phyloP scores from a whole-genome alignment of 2,329 filamentous ascomycete species.

The Pyrenophora graminea region DNA sequence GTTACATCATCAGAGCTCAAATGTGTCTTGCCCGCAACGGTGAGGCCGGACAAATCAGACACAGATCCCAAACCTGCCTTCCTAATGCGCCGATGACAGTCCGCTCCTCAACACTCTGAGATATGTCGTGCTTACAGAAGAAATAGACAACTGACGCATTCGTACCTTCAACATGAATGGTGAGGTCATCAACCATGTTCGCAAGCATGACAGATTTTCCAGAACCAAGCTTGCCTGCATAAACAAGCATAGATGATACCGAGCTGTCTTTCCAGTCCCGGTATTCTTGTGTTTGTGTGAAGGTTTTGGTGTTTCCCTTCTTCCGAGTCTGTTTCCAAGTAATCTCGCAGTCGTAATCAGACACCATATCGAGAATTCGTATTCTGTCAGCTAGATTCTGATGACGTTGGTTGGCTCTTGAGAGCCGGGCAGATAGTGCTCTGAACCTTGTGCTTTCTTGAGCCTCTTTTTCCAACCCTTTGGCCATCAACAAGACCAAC shows the following conservation, averaged over 20 bases:
- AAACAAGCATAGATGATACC: conserved; percentile 40
- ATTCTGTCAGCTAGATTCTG: too few relatives aligned
- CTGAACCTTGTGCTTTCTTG: conserved; percentile 34
- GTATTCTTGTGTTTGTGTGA: conserved; percentile 27
- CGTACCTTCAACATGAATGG: conserved; percentile 2
- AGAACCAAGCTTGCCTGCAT: conserved; percentile 49
- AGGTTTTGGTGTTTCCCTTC: conserved; percentile 41
- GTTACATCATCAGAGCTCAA: too few relatives aligned
- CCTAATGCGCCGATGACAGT: conserved; percentile 32
- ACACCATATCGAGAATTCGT: too few relatives aligned
- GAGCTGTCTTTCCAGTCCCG: conserved; percentile 32
- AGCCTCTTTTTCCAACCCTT: conserved; percentile 21
- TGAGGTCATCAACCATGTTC: conserved; percentile 48
- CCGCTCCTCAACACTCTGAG: conserved; percentile 27
- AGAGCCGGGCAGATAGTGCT: background rate
- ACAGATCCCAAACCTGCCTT: conserved; percentile 45
- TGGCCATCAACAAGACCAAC: conserved; percentile 8
- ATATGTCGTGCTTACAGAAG: conserved; percentile 32
- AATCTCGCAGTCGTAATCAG: conserved; percentile 45
- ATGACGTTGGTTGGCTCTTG: too few relatives aligned
- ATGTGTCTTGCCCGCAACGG: too few relatives aligned
- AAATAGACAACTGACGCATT: conserved; percentile 26
- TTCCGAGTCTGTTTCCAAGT: conserved; percentile 52
- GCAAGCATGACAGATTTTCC: conserved; percentile 54
- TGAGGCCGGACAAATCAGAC: conserved; percentile 19